These are phyloP conservation scores for Ogataea henricii DNA, from an alignment of 805 yeast species.

Conservation along the genomic window DNA sequence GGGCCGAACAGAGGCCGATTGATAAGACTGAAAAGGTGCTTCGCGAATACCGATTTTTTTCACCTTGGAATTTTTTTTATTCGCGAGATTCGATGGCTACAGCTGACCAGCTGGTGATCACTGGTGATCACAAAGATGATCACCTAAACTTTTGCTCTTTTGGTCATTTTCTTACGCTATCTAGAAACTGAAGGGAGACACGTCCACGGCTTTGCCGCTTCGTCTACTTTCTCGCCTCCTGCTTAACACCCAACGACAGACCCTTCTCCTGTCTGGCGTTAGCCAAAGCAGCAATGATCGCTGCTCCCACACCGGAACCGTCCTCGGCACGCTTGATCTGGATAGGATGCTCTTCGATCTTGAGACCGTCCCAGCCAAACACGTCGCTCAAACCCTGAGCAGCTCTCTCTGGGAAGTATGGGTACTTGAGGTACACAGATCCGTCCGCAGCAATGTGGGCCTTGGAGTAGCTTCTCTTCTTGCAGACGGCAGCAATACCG, in stretches of 20 bases:
- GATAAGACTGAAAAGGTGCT: no score
- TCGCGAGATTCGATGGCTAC: no score
- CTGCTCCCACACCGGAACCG: conserved; percentile 99
- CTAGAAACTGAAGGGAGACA: no score
- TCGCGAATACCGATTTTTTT: no score
- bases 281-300: conserved; percentile 94
- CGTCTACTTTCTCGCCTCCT: conserved; percentile 1
- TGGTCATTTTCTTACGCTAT: not conserved
- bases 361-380: conserved; percentile 68
- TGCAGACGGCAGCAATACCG: conserved; percentile 95
- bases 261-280: conserved; percentile 74
- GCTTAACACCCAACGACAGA: conserved; percentile 58
- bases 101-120: no score
- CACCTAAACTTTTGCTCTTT: not conserved
- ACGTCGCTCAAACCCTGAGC: conserved; percentile 90
- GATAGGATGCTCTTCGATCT: conserved; percentile 69
- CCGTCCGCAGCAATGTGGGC: conserved; percentile 98
- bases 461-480: conserved; percentile 76
- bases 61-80: no score
- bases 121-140: no score
- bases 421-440: conserved; percentile 91
- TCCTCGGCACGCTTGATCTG: conserved; percentile 91
- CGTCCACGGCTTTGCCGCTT: no score
- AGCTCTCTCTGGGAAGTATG: conserved; percentile 90
- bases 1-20: no score